Base-by-base conservation (phyloP, 2,329 filamentous ascomycete genomes). In the Rosellinia necatrix region DNA sequence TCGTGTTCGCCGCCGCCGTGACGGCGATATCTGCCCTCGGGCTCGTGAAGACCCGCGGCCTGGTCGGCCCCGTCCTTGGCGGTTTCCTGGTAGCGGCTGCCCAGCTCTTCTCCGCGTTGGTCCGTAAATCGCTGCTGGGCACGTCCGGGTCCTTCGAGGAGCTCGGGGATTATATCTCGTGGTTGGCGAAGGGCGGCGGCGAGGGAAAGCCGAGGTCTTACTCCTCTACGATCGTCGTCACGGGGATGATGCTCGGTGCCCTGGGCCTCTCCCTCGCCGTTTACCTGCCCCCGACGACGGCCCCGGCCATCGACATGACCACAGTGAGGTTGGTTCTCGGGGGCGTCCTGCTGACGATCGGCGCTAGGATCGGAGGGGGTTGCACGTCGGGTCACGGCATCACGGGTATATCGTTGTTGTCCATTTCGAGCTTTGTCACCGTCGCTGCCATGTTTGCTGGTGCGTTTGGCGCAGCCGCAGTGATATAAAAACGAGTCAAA, bases 351-450 rank as follows among this genome's bases (percentile, higher is more conserved):
- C 81, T 88, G 73, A 77, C 80, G 0, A 67, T 89, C 7, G 87
- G 87, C 1, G 77, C 84, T 1, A 78, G 85, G 44, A 66, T 88
- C 51, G 86, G 82, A 0, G 85, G 85, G 1, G 87, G 87, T 0
- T 90, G 87, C 61, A 87, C 86, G 0, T 86, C 83, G 4, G 86
- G 87, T 0, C 87, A 90, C 67, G 87, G 87, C 0, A 84, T 90
- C 60, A 87, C 82, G 56, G 87, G 87, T 0, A 78, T 89, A 66
- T 81, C 82, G n/a, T 73, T 85, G 57, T 73, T 89, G 47, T 85
- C 81, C 0, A 71, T 81, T 3, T 81, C 85, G 8, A 89, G 86
- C 65, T 76, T 88, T 52, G 69, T 89, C 10, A 86, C 83, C 0
- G 83, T 88, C 21, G 78, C 71, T 2, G 73, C 78, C 4, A 80